Evolutionary conservation across 192 early-diverging fungal species (phyloP), one percentile per base, ranked within the genome.

Genomic region (Podila minutissima): DNA sequence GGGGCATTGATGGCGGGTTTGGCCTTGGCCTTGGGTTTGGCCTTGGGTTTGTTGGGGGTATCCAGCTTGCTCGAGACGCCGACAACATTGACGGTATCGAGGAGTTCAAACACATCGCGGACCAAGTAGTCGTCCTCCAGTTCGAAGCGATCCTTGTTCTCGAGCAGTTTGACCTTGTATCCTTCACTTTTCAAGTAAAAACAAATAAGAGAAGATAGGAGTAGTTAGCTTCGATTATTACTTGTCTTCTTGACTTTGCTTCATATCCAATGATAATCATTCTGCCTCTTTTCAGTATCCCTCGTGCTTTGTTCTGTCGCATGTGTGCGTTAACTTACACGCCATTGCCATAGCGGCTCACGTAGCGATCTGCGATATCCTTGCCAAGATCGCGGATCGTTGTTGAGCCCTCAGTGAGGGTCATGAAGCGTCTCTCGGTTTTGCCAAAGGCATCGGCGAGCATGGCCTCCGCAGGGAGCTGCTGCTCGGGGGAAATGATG

Each of bases 281-380:
- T 37, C 35, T 10, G 35, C 35, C 35, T 37, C 5, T 37, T 37
- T 46, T 46, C 13, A 11, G 2, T 46, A 15, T 46, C 41, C 15
- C 41, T 46, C 15, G 41, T 46, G 1, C 13, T 46, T 3, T 12
- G 2, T 46, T 46, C 41, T 46, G 3, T 46, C 4, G 41, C 12
- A 46, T 46, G 10, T 35, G 12, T 46, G 41, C 12, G 41, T 46
- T 1, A 2, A 69, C 74, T 64, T 76, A 76, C 74, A 62, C 62
- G 22, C 69, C 74, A 4, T 70, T 38, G 9, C 38, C 51, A 55
- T 70, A 76, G 17, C 28, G 35, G 9, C 38, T 28, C 24, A 35
- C 33, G 32, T 63, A 66, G 24, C 58, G 51, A 13, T 59, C 33
- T n/a, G 38, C 38, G 46, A 76, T 70, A 28, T 61, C 63, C 8